Evolutionary conservation across 257 asterid genomes (phyloP).

Genomic region (Capsicum baccatum): DNA sequence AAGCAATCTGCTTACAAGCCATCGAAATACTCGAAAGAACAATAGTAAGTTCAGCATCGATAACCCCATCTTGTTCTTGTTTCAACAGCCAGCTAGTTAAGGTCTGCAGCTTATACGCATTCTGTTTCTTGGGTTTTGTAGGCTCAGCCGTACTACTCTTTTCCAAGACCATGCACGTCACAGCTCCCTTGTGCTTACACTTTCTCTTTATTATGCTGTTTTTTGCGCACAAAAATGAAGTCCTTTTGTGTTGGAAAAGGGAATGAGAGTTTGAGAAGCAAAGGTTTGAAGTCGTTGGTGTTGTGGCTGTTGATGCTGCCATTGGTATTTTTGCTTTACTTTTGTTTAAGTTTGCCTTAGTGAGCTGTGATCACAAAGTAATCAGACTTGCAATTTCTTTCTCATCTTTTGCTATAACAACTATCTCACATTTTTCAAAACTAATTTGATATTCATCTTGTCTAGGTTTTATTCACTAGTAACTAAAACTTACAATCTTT

Average conservation of each 20-base stretch:
- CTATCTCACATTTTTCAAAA: background rate
- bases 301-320: constrained; percentile 30
- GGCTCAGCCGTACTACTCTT: constrained; percentile 38
- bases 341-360: background rate
- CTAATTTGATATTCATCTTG: background rate
- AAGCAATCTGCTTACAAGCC: constrained; percentile 95
- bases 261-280: constrained; percentile 42
- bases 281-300: constrained; percentile 41
- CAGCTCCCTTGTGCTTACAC: constrained; percentile 41
- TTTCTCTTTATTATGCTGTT: constrained; percentile 24
- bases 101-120: constrained; percentile 64
- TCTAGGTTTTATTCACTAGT: background rate
- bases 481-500: background rate
- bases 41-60: constrained; percentile 87
- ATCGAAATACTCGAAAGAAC: constrained; percentile 83
- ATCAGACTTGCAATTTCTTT: background rate
- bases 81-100: constrained; percentile 80
- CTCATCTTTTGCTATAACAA: background rate
- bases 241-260: constrained; percentile 25
- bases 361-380: background rate
- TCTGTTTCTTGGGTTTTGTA: constrained; percentile 45
- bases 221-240: constrained; percentile 18
- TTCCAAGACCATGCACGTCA: constrained; percentile 77
- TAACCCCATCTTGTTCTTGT: constrained; percentile 77
- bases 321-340: background rate